A percentile compares a stretch with the other conserved stretches of the same genome.
Conservation (phyloP, 2,329 filamentous ascomycete species). For the Monosporascus sp. region DNA sequence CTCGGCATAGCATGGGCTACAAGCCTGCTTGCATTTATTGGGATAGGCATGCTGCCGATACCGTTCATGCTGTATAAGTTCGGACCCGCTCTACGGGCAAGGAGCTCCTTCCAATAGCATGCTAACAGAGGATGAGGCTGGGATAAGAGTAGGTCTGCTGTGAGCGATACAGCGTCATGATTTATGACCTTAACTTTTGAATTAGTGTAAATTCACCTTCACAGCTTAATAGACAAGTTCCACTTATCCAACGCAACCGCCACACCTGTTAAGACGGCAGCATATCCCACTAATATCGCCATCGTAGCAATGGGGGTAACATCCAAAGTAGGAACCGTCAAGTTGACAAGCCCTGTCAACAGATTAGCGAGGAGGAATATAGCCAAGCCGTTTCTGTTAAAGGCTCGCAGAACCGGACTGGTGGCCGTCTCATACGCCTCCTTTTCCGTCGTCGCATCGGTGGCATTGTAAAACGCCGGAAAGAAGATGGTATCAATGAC, state of each 20-base stretch:
- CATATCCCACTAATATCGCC: conserved; percentile 70
- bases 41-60: conserved; percentile 36
- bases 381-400: conserved; percentile 81
- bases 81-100: conserved; percentile 30
- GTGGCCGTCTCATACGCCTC: conserved; percentile 65
- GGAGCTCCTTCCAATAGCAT: conserved; percentile 22
- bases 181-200: no score
- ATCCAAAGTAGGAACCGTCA: conserved; percentile 78
- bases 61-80: conserved; percentile 39
- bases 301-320: conserved; percentile 61
- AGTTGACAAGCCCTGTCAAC: conserved; percentile 81
- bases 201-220: conserved; percentile 8
- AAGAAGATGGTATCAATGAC: conserved; percentile 75
- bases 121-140: no score
- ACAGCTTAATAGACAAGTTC: conserved; percentile 68
- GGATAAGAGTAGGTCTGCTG: no score
- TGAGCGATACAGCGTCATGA: no score
- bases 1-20: conserved; percentile 68
- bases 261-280: conserved; percentile 57
- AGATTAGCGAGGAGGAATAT: conserved; percentile 87
- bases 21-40: conserved; percentile 26
- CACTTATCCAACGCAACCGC: conserved; percentile 63
- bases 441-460: conserved; percentile 50
- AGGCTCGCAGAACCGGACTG: conserved; percentile 74
- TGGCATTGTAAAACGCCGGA: conserved; percentile 60